These are phyloP conservation scores for Microdochium trichocladiopsis DNA, from an alignment of 2,329 filamentous ascomycete genomes.

Conservation along the genomic window DNA sequence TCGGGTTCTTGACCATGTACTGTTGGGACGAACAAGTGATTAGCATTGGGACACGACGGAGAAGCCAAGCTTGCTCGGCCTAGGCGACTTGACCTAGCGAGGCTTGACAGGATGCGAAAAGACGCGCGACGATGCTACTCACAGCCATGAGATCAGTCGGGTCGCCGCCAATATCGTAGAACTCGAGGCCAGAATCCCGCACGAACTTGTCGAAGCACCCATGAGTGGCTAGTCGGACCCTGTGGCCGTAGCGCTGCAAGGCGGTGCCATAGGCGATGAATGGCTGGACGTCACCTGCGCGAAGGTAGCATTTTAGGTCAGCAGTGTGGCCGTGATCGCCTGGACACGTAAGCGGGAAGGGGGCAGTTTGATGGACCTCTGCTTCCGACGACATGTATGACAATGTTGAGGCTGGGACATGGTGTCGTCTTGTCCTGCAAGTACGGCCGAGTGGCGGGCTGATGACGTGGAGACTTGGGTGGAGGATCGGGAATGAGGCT, in stretches of 20 bases:
- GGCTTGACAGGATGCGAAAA: background rate
- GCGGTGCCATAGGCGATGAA: conserved; percentile 38
- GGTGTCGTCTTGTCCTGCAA: background rate
- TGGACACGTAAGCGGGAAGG: background rate
- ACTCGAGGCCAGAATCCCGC: conserved; percentile 25
- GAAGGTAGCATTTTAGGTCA: background rate
- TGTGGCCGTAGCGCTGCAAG: conserved; percentile 31
- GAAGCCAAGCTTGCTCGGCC: background rate
- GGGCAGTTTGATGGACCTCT: conserved; percentile 2
- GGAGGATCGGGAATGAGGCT: background rate
- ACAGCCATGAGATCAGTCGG: conserved; percentile 28
- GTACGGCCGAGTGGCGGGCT: background rate
- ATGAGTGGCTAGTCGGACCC: conserved; percentile 37
- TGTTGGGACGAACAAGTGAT: conserved; percentile 1
- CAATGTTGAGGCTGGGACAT: conserved; percentile 5
- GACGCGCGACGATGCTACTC: background rate
- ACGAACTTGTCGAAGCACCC: conserved; percentile 30
- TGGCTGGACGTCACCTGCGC: conserved; percentile 37
- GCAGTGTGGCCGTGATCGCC: background rate
- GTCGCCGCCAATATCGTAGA: conserved; percentile 32
- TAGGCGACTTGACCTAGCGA: background rate
- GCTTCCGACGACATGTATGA: conserved; percentile 10
- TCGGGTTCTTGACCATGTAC: conserved; percentile 82
- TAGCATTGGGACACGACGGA: background rate
- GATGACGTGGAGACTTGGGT: background rate